A percentile compares a stretch with the other conserved stretches of the same genome.
These are phyloP conservation scores for Elsinoe batatas DNA, from an alignment of 2,329 filamentous ascomycete genomes.

Conservation along the genomic window DNA sequence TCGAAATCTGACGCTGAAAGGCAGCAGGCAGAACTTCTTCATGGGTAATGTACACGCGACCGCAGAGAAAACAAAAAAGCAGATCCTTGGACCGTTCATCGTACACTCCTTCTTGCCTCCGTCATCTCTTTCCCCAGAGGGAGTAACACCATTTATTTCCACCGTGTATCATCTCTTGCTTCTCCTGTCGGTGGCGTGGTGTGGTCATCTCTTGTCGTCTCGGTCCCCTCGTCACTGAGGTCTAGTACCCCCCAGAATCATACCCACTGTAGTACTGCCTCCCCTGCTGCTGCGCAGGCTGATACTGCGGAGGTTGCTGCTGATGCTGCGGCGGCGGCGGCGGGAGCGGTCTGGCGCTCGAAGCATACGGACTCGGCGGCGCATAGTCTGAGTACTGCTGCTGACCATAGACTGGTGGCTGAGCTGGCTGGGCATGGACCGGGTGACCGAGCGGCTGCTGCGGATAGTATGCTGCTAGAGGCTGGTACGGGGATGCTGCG, in stretches of 20 bases:
- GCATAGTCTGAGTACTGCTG: neutral
- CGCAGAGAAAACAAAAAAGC: neutral
- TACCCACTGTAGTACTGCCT: neutral
- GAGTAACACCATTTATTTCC: too few species aligned
- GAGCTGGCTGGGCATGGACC: conserved; percentile 8
- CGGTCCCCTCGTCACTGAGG: too few species aligned
- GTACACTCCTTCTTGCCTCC: neutral
- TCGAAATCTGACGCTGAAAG: too few species aligned
- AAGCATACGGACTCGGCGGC: neutral
- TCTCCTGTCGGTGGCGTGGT: too few species aligned
- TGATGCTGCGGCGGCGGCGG: neutral
- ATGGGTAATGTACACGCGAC: neutral
- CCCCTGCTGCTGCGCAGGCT: neutral
- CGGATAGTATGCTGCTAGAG: conserved; percentile 17
- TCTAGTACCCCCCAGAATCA: conserved; percentile 1
- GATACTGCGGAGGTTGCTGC: neutral
- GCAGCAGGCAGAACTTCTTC: too few species aligned
- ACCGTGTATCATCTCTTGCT: neutral
- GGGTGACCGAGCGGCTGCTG: conserved; percentile 6
- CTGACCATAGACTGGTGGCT: neutral
- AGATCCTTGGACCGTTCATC: too few species aligned
- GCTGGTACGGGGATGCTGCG: conserved; percentile 11
- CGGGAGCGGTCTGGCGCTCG: neutral
- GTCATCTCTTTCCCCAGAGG: too few species aligned
- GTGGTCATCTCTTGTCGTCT: too few species aligned